Conservation (phyloP, 2,329 filamentous ascomycete genomes). For the Eutypella sp. region DNA sequence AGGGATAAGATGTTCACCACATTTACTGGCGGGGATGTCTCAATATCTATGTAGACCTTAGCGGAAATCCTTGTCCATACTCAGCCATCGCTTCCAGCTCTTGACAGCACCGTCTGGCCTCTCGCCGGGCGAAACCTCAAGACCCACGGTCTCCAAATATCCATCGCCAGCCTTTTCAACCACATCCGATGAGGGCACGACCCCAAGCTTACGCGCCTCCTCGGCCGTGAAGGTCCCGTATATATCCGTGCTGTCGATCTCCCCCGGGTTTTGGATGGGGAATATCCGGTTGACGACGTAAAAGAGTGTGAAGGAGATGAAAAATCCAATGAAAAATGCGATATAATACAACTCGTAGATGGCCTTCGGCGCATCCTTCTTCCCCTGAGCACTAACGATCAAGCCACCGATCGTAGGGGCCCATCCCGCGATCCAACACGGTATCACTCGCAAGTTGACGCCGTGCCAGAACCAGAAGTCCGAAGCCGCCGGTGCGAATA, state of each 20-base stretch:
- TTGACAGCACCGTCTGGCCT: not conserved
- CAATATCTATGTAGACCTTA: too few species aligned
- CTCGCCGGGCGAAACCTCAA: not conserved
- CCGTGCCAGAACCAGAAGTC: constrained; percentile 37
- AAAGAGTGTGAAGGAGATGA: constrained; percentile 8
- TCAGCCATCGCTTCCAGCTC: not conserved
- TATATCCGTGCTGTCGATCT: constrained; percentile 6
- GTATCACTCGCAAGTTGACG: constrained; percentile 34
- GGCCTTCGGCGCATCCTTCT: constrained; percentile 8
- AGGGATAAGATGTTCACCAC: too few species aligned
- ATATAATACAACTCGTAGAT: constrained; percentile 9
- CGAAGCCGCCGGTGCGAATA: constrained; percentile 26
- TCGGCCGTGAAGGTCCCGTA: constrained; percentile 8
- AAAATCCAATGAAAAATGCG: constrained; percentile 11
- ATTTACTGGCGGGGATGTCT: too few species aligned
- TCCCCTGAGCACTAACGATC: constrained; percentile 28
- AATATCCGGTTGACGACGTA: constrained; percentile 6
- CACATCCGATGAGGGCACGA: constrained; percentile 8
- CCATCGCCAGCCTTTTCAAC: not conserved
- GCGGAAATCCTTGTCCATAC: not conserved
- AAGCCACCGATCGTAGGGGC: constrained; percentile 36
- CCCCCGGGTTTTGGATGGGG: constrained; percentile 1
- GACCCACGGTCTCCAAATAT: not conserved
- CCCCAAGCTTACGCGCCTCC: constrained; percentile 6
- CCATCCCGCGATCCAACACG: constrained; percentile 37